Evolutionary conservation across 2,329 filamentous ascomycete genomes (phyloP).

Genomic region (Hypoxylon sp.): DNA sequence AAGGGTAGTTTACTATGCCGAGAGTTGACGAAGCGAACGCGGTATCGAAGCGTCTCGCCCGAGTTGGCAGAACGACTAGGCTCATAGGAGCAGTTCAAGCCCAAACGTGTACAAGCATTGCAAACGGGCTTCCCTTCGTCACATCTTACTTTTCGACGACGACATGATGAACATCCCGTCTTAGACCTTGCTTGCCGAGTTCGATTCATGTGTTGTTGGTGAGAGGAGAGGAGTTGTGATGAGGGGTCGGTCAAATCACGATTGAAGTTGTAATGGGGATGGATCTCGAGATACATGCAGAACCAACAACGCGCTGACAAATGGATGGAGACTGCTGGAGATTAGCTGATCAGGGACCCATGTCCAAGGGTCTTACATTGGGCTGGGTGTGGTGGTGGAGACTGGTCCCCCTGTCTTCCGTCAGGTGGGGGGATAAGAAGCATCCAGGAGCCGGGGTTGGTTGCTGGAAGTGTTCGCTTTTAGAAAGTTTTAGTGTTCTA

Average conservation of each 20-base stretch:
- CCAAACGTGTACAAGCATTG: conserved; percentile 36
- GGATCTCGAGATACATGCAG: too few species aligned
- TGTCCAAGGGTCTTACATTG: too few species aligned
- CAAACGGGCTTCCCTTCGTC: conserved; percentile 43
- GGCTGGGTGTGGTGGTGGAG: too few species aligned
- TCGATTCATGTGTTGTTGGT: conserved; percentile 30
- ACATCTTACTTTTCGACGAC: conserved; percentile 41
- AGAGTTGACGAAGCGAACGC: conserved; percentile 35
- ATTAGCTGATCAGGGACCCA: too few species aligned
- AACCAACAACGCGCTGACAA: too few species aligned
- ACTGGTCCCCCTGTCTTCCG: too few species aligned
- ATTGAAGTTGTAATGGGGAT: background rate
- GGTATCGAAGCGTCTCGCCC: conserved; percentile 27
- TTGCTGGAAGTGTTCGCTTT: too few species aligned
- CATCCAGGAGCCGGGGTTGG: too few species aligned
- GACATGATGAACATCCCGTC: conserved; percentile 38
- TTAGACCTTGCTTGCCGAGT: conserved; percentile 32
- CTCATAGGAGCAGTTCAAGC: conserved; percentile 35
- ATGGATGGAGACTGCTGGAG: too few species aligned
- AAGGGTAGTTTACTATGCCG: conserved; percentile 19
- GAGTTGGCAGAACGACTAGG: conserved; percentile 22
- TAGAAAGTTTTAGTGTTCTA: too few species aligned
- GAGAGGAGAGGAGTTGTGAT: background rate
- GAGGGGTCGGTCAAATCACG: background rate
- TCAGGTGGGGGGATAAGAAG: too few species aligned